Conservation (phyloP, 306 rosid species). For the Oemleria cerasiformis region DNA sequence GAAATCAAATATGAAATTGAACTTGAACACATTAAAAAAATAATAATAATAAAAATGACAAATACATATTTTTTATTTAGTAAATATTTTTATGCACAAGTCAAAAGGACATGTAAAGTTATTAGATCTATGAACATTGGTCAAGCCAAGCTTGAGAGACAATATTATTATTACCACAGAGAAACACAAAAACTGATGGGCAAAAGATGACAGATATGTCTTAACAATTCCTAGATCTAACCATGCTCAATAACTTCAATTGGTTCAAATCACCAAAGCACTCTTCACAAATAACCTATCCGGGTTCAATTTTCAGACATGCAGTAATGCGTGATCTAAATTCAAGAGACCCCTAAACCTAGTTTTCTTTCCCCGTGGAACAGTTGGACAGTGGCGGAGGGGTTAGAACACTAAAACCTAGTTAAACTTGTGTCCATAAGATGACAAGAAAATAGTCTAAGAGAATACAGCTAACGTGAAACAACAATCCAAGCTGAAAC, state of each 20-base stretch:
- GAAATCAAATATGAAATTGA: too few species aligned
- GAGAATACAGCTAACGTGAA: background rate
- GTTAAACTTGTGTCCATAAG: background rate
- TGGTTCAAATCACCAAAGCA: background rate
- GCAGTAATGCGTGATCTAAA: background rate
- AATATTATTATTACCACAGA: background rate
- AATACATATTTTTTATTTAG: too few species aligned
- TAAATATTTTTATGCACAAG: too few species aligned
- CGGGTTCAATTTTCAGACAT: background rate
- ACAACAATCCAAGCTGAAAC: too few species aligned
- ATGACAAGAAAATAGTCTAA: background rate
- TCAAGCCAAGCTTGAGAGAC: background rate
- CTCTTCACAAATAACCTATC: background rate
- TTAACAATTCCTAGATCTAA: background rate
- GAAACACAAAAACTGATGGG: background rate
- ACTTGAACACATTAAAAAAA: too few species aligned
- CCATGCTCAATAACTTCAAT: background rate
- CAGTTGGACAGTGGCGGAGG: background rate
- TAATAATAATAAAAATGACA: too few species aligned
- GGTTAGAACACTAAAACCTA: background rate
- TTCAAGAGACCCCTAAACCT: background rate
- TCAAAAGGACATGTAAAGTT: background rate
- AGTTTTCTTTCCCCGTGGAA: background rate
- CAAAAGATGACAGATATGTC: background rate
- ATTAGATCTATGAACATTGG: background rate